These are phyloP conservation scores for Candida insectorum DNA, from an alignment of 805 yeast species.

Conservation along the genomic window DNA sequence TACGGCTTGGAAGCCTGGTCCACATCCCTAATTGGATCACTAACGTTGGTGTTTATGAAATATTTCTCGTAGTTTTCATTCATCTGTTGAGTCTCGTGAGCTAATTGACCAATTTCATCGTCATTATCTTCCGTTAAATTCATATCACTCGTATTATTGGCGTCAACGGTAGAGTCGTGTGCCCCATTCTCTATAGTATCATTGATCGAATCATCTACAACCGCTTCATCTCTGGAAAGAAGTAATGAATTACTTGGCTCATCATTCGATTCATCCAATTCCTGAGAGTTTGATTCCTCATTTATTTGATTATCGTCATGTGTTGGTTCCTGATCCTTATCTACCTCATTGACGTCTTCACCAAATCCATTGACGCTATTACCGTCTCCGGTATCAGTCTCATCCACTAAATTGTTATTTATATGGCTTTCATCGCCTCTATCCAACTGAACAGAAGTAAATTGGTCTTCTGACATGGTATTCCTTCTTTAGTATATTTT, in stretches of 20 bases:
- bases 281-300: neutral
- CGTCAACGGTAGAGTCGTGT: conserved; percentile 1
- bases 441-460: conserved; percentile 59
- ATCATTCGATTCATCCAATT: neutral
- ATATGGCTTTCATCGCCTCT: conserved; percentile 32
- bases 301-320: too few relatives aligned
- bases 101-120: conserved; percentile 3
- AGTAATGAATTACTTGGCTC: neutral
- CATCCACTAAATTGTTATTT: conserved; percentile 13
- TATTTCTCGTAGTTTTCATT: conserved; percentile 11
- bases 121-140: conserved; percentile 1
- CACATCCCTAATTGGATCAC: conserved; percentile 63
- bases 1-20: conserved; percentile 72
- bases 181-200: too few relatives aligned
- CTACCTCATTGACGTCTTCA: too few relatives aligned
- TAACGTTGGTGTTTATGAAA: conserved; percentile 35
- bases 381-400: neutral
- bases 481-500: neutral
- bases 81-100: conserved; percentile 6
- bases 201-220: too few relatives aligned
- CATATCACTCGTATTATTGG: neutral
- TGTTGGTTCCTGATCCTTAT: too few relatives aligned
- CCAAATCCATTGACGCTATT: too few relatives aligned
- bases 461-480: conserved; percentile 41
- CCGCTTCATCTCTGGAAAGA: neutral